These are phyloP conservation scores for Psilocybe subaeruginosa DNA, from an alignment of 768 basidiomycete genomes.

Conservation along the genomic window DNA sequence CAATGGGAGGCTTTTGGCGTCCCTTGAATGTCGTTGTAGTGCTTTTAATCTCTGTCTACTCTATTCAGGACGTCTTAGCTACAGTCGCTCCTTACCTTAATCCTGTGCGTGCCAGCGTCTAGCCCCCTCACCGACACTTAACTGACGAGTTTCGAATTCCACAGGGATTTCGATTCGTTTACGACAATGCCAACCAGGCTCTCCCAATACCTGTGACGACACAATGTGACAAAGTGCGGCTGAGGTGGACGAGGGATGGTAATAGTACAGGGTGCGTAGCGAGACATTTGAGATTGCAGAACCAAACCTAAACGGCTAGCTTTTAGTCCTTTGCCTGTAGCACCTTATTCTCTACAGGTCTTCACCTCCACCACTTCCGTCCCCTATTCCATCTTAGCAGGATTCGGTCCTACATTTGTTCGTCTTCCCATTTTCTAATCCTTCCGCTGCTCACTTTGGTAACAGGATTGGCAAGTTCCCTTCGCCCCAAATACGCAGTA, in stretches of 20 bases:
- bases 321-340: conserved; percentile 44
- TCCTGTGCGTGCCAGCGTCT: conserved; percentile 20
- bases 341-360: conserved; percentile 54
- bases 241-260: conserved; percentile 36
- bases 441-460: neutral
- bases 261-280: conserved; percentile 30
- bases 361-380: conserved; percentile 49
- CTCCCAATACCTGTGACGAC: conserved; percentile 35
- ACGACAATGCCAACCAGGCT: conserved; percentile 28
- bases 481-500: conserved; percentile 54
- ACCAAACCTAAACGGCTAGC: neutral
- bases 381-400: conserved; percentile 46
- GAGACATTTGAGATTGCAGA: neutral
- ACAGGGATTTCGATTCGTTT: conserved; percentile 42
- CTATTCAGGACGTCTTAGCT: conserved; percentile 21
- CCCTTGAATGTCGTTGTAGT: conserved; percentile 7
- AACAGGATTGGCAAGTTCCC: conserved; percentile 52
- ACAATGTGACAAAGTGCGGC: conserved; percentile 39
- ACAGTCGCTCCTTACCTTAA: conserved; percentile 27
- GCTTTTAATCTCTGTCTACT: conserved; percentile 13
- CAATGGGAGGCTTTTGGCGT: conserved; percentile 14
- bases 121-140: neutral
- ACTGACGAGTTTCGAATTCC: conserved; percentile 3
- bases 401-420: conserved; percentile 34
- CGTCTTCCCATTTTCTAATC: conserved; percentile 9